Evolutionary conservation across 768 basidiomycete species (phyloP).

Genomic region (Termitomyces sp.): DNA sequence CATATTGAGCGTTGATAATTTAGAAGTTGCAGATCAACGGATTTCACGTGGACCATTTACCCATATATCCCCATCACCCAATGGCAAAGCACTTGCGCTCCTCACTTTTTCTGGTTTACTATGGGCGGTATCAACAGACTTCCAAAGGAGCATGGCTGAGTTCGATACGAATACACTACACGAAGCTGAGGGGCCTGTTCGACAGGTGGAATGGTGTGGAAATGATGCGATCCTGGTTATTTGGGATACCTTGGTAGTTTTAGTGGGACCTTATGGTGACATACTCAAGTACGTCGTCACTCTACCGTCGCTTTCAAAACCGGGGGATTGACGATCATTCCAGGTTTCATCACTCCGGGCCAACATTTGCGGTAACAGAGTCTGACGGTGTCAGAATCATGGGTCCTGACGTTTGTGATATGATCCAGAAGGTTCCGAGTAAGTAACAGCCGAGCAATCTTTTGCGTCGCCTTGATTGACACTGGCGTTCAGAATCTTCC

Average conservation of each 20-base stretch:
- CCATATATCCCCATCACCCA: constrained; percentile 85
- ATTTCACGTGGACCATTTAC: constrained; percentile 86
- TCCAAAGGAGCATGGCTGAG: constrained; percentile 83
- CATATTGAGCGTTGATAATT: constrained; percentile 80
- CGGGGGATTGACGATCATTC: constrained; percentile 4
- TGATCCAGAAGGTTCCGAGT: constrained; percentile 94
- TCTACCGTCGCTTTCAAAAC: background rate
- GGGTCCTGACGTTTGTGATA: constrained; percentile 73
- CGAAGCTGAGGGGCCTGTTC: constrained; percentile 52
- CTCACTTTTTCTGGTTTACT: constrained; percentile 67
- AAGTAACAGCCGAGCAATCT: constrained; percentile 14
- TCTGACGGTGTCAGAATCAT: constrained; percentile 86
- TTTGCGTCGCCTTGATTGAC: background rate
- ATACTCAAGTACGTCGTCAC: constrained; percentile 62
- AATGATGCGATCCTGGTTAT: constrained; percentile 89
- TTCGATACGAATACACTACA: constrained; percentile 61
- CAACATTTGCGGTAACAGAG: constrained; percentile 78
- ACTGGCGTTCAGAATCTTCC: constrained; percentile 51
- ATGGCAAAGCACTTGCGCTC: constrained; percentile 87
- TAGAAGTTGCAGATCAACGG: constrained; percentile 85
- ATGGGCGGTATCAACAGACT: constrained; percentile 95
- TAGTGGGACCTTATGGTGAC: constrained; percentile 93
- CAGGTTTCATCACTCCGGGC: constrained; percentile 77
- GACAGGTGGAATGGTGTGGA: constrained; percentile 91
- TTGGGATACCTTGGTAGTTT: constrained; percentile 69